A percentile compares a stretch with the other conserved stretches of the same genome.
Conservation (phyloP, 176 grass and related monocot genomes). For the Chloris gayana region DNA sequence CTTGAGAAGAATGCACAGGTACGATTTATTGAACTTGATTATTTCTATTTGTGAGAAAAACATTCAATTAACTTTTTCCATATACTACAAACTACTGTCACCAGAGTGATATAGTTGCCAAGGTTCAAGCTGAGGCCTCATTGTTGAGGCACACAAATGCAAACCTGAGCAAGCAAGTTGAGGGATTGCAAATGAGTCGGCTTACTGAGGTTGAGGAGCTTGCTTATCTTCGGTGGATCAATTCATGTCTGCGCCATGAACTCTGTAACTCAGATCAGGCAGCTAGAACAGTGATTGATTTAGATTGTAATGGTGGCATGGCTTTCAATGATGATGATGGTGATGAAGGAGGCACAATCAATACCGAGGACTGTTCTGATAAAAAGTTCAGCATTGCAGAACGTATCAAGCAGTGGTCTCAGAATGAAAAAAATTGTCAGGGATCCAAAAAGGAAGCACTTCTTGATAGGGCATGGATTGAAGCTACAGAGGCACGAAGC, state of each 20-base stretch:
- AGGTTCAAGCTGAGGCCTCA: constrained; percentile 93
- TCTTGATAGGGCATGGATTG: constrained; percentile 80
- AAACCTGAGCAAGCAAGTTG: constrained; percentile 94
- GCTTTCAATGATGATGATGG: constrained; percentile 42
- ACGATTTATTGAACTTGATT: constrained; percentile 35
- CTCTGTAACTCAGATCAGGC: constrained; percentile 85
- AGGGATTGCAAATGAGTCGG: constrained; percentile 91
- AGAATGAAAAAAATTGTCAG: constrained; percentile 54
- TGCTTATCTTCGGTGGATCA: constrained; percentile 98
- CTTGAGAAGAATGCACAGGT: constrained; percentile 89
- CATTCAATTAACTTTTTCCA: constrained; percentile 11
- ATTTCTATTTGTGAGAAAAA: constrained; percentile 17
- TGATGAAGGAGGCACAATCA: constrained; percentile 28
- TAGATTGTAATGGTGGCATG: constrained; percentile 36
- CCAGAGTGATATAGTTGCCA: constrained; percentile 89
- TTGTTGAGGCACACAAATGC: constrained; percentile 86
- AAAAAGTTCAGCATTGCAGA: constrained; percentile 56
- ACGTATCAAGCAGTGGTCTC: constrained; percentile 65
- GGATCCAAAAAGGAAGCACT: constrained; percentile 59
- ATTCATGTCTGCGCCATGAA: constrained; percentile 93
- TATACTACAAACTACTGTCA: constrained; percentile 26
- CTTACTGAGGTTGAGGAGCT: constrained; percentile 98
- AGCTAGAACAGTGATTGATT: constrained; percentile 46
- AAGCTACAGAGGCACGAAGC: constrained; percentile 60
- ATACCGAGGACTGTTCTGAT: constrained; percentile 37